Evolutionary conservation across 305 asterid species (phyloP).

Genomic region (Solanum hybrid): DNA sequence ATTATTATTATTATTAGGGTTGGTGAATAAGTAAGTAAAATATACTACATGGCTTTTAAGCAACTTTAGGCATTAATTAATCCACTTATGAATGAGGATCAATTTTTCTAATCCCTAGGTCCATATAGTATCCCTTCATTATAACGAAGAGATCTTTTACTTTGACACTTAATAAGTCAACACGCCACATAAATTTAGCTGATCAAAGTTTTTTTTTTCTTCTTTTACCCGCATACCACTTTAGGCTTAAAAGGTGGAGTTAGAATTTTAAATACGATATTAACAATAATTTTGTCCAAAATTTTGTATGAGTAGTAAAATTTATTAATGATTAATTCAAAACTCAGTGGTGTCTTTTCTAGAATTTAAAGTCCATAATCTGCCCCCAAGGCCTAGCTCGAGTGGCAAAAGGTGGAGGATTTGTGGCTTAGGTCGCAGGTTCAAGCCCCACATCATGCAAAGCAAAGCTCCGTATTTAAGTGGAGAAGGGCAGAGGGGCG

Average conservation of each 20-base stretch:
- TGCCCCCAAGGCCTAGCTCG: too few relatives aligned
- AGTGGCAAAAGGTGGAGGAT: too few relatives aligned
- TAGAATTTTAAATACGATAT: not conserved
- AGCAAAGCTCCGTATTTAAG: too few relatives aligned
- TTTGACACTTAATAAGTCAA: not conserved
- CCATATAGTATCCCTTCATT: not conserved
- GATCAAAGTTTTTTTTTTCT: not conserved
- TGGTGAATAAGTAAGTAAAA: not conserved
- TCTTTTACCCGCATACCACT: not conserved
- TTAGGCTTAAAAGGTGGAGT: not conserved
- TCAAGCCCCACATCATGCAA: too few relatives aligned
- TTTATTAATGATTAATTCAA: not conserved
- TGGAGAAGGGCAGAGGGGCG: too few relatives aligned
- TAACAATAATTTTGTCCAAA: not conserved
- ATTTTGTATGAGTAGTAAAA: not conserved
- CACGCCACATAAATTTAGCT: not conserved
- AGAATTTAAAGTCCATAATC: not conserved
- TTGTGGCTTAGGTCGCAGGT: too few relatives aligned
- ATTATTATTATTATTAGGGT: not conserved
- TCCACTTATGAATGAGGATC: not conserved
- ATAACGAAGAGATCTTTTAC: not conserved
- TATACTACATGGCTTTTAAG: not conserved
- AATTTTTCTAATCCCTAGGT: not conserved
- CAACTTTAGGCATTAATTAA: not conserved
- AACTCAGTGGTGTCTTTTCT: not conserved